phyloP scores from a whole-genome alignment of 2,329 filamentous ascomycete species.

The Spiromastix sp. region DNA sequence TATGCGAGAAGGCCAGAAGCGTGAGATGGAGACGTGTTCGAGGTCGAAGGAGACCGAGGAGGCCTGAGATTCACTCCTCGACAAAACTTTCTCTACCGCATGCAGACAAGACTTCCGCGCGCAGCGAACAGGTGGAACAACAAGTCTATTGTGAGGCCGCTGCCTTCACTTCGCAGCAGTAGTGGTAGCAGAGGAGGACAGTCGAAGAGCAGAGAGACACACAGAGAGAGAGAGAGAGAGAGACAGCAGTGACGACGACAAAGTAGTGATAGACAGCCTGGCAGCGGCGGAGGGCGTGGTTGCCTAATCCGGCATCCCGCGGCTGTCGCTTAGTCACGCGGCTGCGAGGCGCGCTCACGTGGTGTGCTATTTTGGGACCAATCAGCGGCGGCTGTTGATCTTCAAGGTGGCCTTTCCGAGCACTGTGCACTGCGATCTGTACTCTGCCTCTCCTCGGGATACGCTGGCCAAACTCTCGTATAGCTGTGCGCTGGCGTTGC shows the following conservation, averaged over 20 bases:
- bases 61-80: neutral
- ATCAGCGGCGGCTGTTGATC: slow-evolving; percentile 1
- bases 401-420: slow-evolving; percentile 7
- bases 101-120: too few species aligned
- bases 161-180: neutral
- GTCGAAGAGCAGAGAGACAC: neutral
- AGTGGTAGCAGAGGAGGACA: neutral
- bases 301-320: neutral
- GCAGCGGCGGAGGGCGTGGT: neutral
- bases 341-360: slow-evolving; percentile 3
- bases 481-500: too few species aligned
- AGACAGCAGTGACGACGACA: neutral
- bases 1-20: neutral
- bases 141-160: too few species aligned
- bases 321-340: neutral
- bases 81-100: neutral
- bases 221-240: neutral
- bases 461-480: too few species aligned
- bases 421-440: neutral
- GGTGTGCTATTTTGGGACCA: neutral
- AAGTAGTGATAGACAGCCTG: neutral
- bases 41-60: neutral
- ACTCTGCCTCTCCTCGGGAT: neutral
- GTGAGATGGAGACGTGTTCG: neutral
- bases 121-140: too few species aligned